Conservation (phyloP, 2,329 filamentous ascomycete species). For the Colletotrichum theobromicola region DNA sequence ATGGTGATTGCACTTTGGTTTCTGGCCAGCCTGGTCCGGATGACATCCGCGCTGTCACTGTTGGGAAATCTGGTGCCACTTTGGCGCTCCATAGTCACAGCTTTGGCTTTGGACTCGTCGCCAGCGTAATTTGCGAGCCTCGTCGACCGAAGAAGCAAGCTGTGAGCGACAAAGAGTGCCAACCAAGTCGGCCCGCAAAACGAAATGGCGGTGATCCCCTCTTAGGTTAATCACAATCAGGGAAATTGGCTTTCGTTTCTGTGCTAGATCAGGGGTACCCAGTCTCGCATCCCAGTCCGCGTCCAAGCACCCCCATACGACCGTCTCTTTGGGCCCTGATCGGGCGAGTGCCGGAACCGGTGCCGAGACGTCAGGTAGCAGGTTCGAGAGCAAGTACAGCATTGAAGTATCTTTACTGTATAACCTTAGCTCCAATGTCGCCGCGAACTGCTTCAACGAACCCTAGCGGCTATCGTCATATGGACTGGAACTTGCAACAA, state of each 20-base stretch:
- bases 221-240: conserved; percentile 17
- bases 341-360: conserved; percentile 23
- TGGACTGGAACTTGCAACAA: neutral
- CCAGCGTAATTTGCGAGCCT: conserved; percentile 4
- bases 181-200: conserved; percentile 16
- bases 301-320: conserved; percentile 22
- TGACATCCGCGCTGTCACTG: conserved; percentile 10
- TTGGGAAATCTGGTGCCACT: neutral
- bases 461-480: neutral
- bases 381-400: conserved; percentile 1
- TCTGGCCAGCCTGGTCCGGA: neutral
- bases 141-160: conserved; percentile 14
- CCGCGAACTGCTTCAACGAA: neutral
- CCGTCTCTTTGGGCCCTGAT: conserved; percentile 22
- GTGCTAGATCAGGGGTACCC: conserved; percentile 15
- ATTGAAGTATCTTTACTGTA: conserved; percentile 10
- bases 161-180: neutral
- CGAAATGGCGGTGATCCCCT: conserved; percentile 23
- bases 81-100: neutral
- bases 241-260: conserved; percentile 24
- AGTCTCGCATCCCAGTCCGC: conserved; percentile 5
- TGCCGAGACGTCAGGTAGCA: conserved; percentile 21
- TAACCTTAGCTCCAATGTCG: neutral
- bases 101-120: neutral
- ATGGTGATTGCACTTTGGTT: neutral